phyloP scores from a whole-genome alignment of 1,284 basidiomycete species.

The Abortiporus biennis region DNA sequence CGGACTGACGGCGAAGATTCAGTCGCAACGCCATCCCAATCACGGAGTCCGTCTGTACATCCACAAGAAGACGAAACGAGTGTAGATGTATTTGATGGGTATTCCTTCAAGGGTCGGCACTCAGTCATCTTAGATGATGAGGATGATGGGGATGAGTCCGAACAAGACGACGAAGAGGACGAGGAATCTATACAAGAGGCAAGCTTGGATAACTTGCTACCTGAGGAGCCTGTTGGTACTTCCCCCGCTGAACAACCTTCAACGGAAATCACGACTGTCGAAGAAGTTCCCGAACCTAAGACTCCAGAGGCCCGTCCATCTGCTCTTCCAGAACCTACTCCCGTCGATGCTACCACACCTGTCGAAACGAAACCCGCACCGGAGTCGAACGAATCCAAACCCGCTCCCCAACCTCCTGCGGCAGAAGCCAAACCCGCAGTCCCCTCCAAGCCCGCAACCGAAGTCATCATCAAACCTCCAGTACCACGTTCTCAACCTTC shows the following conservation, averaged over 20 bases:
- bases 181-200: slow-evolving; percentile 17
- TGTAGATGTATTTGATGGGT: slow-evolving; percentile 80
- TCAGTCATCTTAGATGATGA: slow-evolving; percentile 72
- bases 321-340: slow-evolving; percentile 20
- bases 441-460: slow-evolving; percentile 4
- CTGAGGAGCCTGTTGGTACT: slow-evolving; percentile 12
- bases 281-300: slow-evolving; percentile 52
- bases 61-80: slow-evolving; percentile 40
- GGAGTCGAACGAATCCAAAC: not conserved
- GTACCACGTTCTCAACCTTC: slow-evolving; percentile 17
- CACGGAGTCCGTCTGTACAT: slow-evolving; percentile 61
- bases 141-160: slow-evolving; percentile 39
- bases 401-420: not conserved
- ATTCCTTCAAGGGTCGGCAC: slow-evolving; percentile 82
- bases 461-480: slow-evolving; percentile 24
- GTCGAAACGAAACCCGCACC: slow-evolving; percentile 7
- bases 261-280: slow-evolving; percentile 21
- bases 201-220: slow-evolving; percentile 19
- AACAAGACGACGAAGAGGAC: slow-evolving; percentile 27
- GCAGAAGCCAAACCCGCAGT: not conserved
- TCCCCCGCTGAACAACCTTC: slow-evolving; percentile 8
- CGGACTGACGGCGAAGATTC: slow-evolving; percentile 69
- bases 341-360: slow-evolving; percentile 13
- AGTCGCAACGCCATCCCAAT: slow-evolving; percentile 65
- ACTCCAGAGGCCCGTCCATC: slow-evolving; percentile 65